Percentiles rank a stretch among this genome's conserved stretches.
These are phyloP conservation scores for Spathaspora sp. DNA, from an alignment of 1,139 yeast genomes.

Conservation along the genomic window DNA sequence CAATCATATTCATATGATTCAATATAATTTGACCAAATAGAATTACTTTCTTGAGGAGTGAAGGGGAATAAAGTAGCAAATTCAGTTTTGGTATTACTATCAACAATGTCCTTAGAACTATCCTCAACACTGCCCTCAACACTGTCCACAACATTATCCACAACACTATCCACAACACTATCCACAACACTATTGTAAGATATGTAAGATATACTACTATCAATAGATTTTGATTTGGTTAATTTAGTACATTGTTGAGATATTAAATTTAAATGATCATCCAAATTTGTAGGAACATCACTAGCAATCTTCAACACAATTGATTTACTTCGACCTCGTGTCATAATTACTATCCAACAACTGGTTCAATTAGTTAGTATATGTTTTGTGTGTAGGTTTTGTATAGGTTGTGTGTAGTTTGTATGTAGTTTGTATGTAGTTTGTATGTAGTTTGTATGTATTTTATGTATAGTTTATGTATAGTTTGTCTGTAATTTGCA, in stretches of 20 bases:
- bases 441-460: too few relatives aligned
- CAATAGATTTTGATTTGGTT: conserved; percentile 21
- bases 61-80: conserved; percentile 33
- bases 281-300: conserved; percentile 32
- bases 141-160: too few relatives aligned
- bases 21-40: conserved; percentile 32
- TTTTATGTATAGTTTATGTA: too few relatives aligned
- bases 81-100: not conserved
- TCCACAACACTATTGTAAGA: not conserved
- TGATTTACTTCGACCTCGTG: conserved; percentile 49
- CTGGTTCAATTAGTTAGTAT: too few relatives aligned
- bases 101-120: too few relatives aligned
- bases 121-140: too few relatives aligned
- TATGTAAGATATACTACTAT: not conserved
- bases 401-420: too few relatives aligned
- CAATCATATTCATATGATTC: conserved; percentile 38
- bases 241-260: conserved; percentile 8
- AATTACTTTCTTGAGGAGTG: conserved; percentile 30
- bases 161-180: too few relatives aligned
- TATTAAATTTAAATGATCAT: conserved; percentile 17
- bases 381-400: too few relatives aligned
- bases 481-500: too few relatives aligned
- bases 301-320: conserved; percentile 47
- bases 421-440: too few relatives aligned
- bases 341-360: too few relatives aligned